Evolutionary conservation across 2,329 filamentous ascomycete species (phyloP).

Genomic region (Colletotrichum sp.): DNA sequence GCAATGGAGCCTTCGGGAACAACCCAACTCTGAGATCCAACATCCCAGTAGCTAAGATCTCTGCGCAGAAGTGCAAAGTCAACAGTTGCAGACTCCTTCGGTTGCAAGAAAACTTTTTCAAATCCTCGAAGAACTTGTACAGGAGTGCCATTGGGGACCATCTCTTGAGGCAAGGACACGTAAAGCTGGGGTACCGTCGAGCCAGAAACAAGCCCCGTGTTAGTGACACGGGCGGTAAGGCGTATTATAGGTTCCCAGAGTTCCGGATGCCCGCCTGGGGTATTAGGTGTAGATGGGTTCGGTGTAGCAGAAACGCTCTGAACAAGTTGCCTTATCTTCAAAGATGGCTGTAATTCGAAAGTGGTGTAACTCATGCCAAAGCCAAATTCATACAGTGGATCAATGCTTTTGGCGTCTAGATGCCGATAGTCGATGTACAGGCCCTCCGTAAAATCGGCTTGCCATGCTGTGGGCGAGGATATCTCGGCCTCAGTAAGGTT

Average conservation of each 20-base stretch:
- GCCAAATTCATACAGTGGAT: conserved; percentile 64
- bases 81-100: conserved; percentile 51
- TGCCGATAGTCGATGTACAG: conserved; percentile 61
- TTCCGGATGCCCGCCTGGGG: conserved; percentile 48
- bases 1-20: conserved; percentile 49
- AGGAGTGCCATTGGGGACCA: conserved; percentile 40
- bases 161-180: conserved; percentile 40
- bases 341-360: conserved; percentile 57
- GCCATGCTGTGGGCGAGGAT: conserved; percentile 57
- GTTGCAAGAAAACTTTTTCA: conserved; percentile 61
- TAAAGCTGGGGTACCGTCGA: conserved; percentile 72
- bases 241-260: conserved; percentile 51
- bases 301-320: conserved; percentile 38
- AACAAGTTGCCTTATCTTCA: conserved; percentile 39
- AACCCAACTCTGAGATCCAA: conserved; percentile 63
- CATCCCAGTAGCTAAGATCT: conserved; percentile 72
- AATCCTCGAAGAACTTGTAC: conserved; percentile 68
- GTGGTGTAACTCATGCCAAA: conserved; percentile 72
- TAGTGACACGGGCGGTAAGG: conserved; percentile 66
- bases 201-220: conserved; percentile 65
- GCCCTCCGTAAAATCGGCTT: conserved; percentile 56
- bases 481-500: conserved; percentile 65
- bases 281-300: conserved; percentile 40
- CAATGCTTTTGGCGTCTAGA: conserved; percentile 53
- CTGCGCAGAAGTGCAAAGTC: conserved; percentile 61